Conservation (phyloP, 2,329 filamentous ascomycete species). For the Ophiostoma perfectum region DNA sequence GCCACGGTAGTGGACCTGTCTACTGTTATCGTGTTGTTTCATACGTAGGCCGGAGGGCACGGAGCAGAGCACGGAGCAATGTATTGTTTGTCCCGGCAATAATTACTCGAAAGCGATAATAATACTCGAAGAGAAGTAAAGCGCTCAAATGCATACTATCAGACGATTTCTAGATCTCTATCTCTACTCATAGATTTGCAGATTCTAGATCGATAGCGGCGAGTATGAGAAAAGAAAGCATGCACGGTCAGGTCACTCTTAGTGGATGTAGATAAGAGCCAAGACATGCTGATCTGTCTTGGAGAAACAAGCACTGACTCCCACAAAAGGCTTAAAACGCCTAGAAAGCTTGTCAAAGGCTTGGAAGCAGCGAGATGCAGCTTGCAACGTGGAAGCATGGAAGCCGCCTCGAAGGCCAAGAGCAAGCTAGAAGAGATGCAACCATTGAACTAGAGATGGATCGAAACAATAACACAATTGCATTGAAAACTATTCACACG, state of each 20-base stretch:
- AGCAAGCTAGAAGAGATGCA: neutral
- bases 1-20: neutral
- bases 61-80: too few species aligned
- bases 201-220: neutral
- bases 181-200: too few species aligned
- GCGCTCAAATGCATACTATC: too few species aligned
- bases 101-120: constrained; percentile 8
- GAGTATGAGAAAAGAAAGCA: neutral
- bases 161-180: too few species aligned
- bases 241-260: neutral
- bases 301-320: neutral
- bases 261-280: constrained; percentile 6
- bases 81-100: neutral
- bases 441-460: neutral
- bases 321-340: constrained; percentile 6
- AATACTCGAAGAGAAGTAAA: neutral
- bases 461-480: neutral
- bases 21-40: neutral
- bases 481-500: neutral
- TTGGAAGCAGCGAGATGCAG: neutral
- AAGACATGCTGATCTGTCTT: constrained; percentile 12
- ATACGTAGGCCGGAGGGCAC: neutral
- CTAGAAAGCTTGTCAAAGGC: constrained; percentile 13
- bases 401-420: neutral
- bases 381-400: neutral